These are phyloP conservation scores for Bretschneidera sinensis DNA, from an alignment of 345 rosid genomes.

Conservation along the genomic window DNA sequence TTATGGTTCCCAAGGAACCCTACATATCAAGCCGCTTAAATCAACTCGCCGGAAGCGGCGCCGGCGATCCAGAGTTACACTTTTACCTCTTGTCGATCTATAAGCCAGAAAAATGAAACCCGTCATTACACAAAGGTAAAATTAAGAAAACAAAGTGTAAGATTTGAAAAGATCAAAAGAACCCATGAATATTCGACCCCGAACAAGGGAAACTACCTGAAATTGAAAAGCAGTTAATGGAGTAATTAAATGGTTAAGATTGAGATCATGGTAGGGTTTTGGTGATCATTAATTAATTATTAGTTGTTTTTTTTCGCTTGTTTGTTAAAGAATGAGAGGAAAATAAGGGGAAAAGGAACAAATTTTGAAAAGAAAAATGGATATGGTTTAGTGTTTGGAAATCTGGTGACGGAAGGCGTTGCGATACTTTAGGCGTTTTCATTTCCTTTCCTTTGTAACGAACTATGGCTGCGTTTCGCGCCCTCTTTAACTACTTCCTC, in stretches of 20 bases:
- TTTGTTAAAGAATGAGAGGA: neutral
- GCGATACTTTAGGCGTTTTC: conserved; percentile 35
- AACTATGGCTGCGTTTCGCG: conserved; percentile 39
- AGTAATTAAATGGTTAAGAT: neutral
- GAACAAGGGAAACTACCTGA: conserved; percentile 8
- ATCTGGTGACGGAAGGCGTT: conserved; percentile 28
- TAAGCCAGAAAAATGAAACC: neutral
- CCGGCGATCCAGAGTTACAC: conserved; percentile 21
- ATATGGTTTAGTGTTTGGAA: conserved; percentile 18
- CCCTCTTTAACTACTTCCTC: conserved; percentile 19
- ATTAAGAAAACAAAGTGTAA: too few species aligned
- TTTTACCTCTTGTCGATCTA: neutral
- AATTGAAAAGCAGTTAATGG: conserved; percentile 2
- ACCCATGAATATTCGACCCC: conserved; percentile 13
- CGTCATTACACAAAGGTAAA: too few species aligned
- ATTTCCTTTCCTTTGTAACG: conserved; percentile 27
- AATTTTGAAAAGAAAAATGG: too few species aligned
- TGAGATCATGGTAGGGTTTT: conserved; percentile 6
- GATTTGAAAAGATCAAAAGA: too few species aligned
- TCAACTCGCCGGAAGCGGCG: conserved; percentile 18
- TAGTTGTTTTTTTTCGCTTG: neutral
- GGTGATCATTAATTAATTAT: too few species aligned
- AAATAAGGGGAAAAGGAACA: neutral
- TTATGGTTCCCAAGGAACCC: conserved; percentile 11
- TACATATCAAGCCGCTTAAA: conserved; percentile 8